Evolutionary conservation across 164 flowering plant genomes (phyloP).

Genomic region (Chimonanthus salicifolius): DNA sequence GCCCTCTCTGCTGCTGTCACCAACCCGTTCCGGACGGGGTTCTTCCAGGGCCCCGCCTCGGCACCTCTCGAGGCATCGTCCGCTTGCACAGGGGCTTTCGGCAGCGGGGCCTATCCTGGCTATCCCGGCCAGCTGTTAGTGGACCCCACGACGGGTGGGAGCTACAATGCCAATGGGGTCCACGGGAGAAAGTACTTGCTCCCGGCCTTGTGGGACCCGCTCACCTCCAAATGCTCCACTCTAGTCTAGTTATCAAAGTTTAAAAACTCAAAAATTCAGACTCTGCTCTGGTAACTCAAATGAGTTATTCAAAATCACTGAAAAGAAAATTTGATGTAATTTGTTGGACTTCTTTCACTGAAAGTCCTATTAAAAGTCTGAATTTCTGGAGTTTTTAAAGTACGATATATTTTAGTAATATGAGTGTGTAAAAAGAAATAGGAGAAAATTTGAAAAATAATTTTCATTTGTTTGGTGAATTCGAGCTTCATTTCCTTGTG

Average conservation of each 20-base stretch:
- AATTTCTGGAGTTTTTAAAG: no score
- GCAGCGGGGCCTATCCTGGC: slow-evolving; percentile 17
- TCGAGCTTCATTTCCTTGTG: no score
- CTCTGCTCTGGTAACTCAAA: no score
- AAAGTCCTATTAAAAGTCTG: no score
- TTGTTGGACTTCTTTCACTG: no score
- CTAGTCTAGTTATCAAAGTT: slow-evolving; percentile 3
- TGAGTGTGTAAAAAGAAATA: no score
- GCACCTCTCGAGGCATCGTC: slow-evolving; percentile 23
- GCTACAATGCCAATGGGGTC: slow-evolving; percentile 19
- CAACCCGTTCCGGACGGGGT: slow-evolving; percentile 14
- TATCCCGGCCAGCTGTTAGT: slow-evolving; percentile 15
- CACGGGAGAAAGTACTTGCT: slow-evolving; percentile 18
- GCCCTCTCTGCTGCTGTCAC: slow-evolving; percentile 14
- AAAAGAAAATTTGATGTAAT: no score
- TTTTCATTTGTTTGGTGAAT: no score
- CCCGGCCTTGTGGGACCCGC: slow-evolving; percentile 22
- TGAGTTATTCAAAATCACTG: no score
- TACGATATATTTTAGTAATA: no score
- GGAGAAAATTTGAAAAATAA: no score
- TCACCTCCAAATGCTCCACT: slow-evolving; percentile 7
- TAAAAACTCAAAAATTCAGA: no score
- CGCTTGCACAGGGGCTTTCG: slow-evolving; percentile 18
- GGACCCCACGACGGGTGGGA: slow-evolving; percentile 14
- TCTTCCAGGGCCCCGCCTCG: slow-evolving; percentile 16